Evolutionary conservation across 352 stramenopile genomes (phyloP), one percentile per base, ranked within the genome.

Genomic region (Phytophthora idaei): DNA sequence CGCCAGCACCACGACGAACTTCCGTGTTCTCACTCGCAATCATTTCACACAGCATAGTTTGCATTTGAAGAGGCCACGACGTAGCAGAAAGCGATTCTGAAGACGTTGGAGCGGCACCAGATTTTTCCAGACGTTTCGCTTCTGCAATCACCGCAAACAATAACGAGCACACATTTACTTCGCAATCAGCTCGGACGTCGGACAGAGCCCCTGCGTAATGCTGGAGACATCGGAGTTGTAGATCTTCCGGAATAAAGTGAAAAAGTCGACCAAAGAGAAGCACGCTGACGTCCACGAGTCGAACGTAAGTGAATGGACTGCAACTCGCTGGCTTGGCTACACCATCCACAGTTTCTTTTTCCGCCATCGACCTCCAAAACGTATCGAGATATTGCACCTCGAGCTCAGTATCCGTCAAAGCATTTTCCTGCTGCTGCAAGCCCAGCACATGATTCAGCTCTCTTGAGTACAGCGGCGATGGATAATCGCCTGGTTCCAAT

Each of bases 371-470:
- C 5, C 71, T 69, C 81, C 78, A 87, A 65, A 93, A 94, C 4
- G 77, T 85, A 60, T 96, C 88, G 12, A 91, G 58, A 64, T 95
- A 94, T 73, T 94, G 85, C 4, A 93, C 73, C 49, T 96, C 89
- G 5, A 96, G 64, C 49, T 96, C 89, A 12, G 80, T 92, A 64
- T 96, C 89, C 2, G 83, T 92, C 5, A 96, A 73, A 10, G 85
- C 77, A 25, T 90, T 92, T 50, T 92, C 87, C 5, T 61, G 74
- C 54, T 90, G 87, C 21, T 88, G 71, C 17, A 96, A 67, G 11
- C 76, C 76, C 15, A 96, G 71, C 31, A 91, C 76, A 37, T 90
- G 79, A 69, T 96, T 96, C 11, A 95, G 61, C 49, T 93, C 89
- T 17, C 81, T 78, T 32, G 85, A 88, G 46, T 92, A 94, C 12